phyloP scores from a whole-genome alignment of 768 basidiomycete species.

The Mycena belliarum region DNA sequence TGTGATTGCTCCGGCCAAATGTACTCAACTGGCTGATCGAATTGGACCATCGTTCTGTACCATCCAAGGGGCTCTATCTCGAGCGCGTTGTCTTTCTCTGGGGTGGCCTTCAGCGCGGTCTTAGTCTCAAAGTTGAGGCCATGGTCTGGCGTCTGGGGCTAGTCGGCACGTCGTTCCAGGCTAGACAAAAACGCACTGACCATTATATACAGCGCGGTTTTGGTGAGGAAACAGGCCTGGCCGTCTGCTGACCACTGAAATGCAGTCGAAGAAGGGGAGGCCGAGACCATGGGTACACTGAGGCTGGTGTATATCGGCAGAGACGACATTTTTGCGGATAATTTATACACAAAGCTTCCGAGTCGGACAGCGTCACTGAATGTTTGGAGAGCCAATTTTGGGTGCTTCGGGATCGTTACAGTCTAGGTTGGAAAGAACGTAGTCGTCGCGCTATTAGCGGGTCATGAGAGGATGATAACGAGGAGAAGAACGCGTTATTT shows the following conservation, averaged over 20 bases:
- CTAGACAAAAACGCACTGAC: slow-evolving; percentile 38
- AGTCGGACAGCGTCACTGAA: too few species aligned
- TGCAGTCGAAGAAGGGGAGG: slow-evolving; percentile 56
- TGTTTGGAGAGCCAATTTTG: background rate
- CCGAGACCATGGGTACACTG: slow-evolving; percentile 58
- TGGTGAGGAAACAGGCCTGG: slow-evolving; percentile 67
- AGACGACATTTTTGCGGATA: background rate
- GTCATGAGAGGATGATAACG: background rate
- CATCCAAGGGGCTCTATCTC: slow-evolving; percentile 52
- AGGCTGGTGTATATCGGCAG: slow-evolving; percentile 50
- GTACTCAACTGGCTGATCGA: slow-evolving; percentile 42
- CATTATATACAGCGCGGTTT: slow-evolving; percentile 66
- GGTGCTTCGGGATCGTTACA: background rate
- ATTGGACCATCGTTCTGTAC: slow-evolving; percentile 75
- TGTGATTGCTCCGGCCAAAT: slow-evolving; percentile 54
- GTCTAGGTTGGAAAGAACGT: background rate
- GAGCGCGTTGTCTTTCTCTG: slow-evolving; percentile 29
- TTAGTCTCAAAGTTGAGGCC: slow-evolving; percentile 68
- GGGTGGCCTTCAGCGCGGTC: slow-evolving; percentile 47
- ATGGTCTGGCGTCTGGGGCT: slow-evolving; percentile 66
- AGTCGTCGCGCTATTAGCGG: slow-evolving; percentile 4
- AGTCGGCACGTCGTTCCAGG: background rate
- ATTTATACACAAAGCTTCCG: background rate
- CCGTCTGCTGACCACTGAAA: slow-evolving; percentile 80
- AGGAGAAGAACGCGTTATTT: slow-evolving; percentile 12